These are phyloP conservation scores for Yamadazyma philogaea DNA, from an alignment of 805 yeast species.

Conservation along the genomic window DNA sequence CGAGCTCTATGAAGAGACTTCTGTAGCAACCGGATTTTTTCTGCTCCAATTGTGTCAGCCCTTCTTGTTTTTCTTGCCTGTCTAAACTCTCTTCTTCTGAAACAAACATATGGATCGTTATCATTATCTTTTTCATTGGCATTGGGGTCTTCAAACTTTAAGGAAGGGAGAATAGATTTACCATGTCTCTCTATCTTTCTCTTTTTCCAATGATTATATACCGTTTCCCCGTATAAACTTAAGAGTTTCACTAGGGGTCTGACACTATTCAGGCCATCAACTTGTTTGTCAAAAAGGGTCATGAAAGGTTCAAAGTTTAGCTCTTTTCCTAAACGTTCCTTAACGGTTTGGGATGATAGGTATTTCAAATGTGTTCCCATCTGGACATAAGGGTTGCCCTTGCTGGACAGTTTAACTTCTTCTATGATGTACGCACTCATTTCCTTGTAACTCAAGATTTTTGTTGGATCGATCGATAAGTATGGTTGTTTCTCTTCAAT, in stretches of 20 bases:
- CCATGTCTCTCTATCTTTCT: slow-evolving; percentile 74
- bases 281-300: slow-evolving; percentile 54
- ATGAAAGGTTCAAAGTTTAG: slow-evolving; percentile 52
- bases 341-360: slow-evolving; percentile 55
- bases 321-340: slow-evolving; percentile 54
- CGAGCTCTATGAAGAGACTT: slow-evolving; percentile 75
- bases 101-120: slow-evolving; percentile 90
- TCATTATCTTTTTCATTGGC: slow-evolving; percentile 78
- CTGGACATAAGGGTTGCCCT: slow-evolving; percentile 25
- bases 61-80: slow-evolving; percentile 95
- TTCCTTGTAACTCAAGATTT: slow-evolving; percentile 68
- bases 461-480: slow-evolving; percentile 77
- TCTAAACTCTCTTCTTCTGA: slow-evolving; percentile 91
- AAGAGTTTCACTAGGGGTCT: slow-evolving; percentile 50
- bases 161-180: slow-evolving; percentile 63
- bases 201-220: slow-evolving; percentile 79
- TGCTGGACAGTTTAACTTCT: slow-evolving; percentile 27
- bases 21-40: slow-evolving; percentile 69
- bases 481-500: slow-evolving; percentile 86
- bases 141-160: slow-evolving; percentile 79
- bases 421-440: slow-evolving; percentile 49
- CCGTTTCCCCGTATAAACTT: slow-evolving; percentile 56
- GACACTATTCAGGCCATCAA: slow-evolving; percentile 19
- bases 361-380: slow-evolving; percentile 31
- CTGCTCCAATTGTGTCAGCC: slow-evolving; percentile 87